Conservation (phyloP, 768 basidiomycete species). For the Suillus luteus region DNA sequence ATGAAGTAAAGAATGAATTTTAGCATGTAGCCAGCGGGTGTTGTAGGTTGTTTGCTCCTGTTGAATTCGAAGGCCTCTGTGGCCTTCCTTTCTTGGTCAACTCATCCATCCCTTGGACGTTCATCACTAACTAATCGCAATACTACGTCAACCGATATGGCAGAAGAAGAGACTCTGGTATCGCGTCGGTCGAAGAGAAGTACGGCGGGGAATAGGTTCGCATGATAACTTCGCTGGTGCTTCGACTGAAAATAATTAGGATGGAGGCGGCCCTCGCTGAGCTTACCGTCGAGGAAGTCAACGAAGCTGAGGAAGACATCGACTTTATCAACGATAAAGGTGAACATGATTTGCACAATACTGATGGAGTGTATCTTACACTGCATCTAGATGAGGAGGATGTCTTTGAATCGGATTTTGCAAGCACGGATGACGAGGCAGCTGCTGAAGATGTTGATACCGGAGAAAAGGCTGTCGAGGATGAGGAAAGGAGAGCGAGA, state of each 20-base stretch:
- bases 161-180: slow-evolving; percentile 11
- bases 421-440: slow-evolving; percentile 74
- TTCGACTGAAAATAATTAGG: slow-evolving; percentile 37
- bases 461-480: slow-evolving; percentile 56
- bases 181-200: slow-evolving; percentile 64
- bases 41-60: slow-evolving; percentile 22
- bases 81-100: slow-evolving; percentile 15
- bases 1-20: slow-evolving; percentile 7
- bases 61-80: slow-evolving; percentile 23
- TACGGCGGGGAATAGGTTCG: slow-evolving; percentile 79
- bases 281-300: slow-evolving; percentile 44
- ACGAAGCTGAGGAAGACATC: slow-evolving; percentile 69
- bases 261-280: slow-evolving; percentile 79
- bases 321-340: slow-evolving; percentile 74
- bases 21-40: background rate
- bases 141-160: slow-evolving; percentile 5
- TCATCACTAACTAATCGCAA: background rate
- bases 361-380: background rate
- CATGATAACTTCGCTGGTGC: background rate
- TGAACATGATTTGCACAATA: slow-evolving; percentile 20
- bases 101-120: background rate
- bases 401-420: slow-evolving; percentile 81
- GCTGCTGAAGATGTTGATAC: slow-evolving; percentile 53
- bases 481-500: slow-evolving; percentile 58
- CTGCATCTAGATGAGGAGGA: slow-evolving; percentile 70